Conservation (phyloP, 2,329 filamentous ascomycete species). For the Cryphonectria radicalis region DNA sequence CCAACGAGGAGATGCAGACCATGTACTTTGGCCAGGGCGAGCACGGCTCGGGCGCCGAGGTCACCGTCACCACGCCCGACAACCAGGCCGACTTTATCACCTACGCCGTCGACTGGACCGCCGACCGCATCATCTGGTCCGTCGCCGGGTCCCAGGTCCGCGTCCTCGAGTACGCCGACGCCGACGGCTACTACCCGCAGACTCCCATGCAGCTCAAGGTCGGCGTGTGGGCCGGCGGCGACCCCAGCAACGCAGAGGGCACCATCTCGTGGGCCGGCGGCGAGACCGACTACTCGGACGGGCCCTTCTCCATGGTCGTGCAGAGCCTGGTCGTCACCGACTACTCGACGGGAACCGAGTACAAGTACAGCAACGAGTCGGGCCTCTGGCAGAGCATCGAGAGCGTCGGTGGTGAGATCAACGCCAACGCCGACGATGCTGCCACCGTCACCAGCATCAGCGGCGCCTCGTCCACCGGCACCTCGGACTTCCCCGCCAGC, state of each 20-base stretch:
- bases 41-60: slow-evolving; percentile 85
- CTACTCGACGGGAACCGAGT: slow-evolving; percentile 89
- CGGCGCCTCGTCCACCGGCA: slow-evolving; percentile 66
- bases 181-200: slow-evolving; percentile 85
- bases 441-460: slow-evolving; percentile 60
- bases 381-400: slow-evolving; percentile 83
- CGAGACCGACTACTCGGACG: slow-evolving; percentile 78
- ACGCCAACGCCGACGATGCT: slow-evolving; percentile 65
- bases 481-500: slow-evolving; percentile 71
- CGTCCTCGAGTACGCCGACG: slow-evolving; percentile 70
- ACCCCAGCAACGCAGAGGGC: slow-evolving; percentile 75
- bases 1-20: slow-evolving; percentile 79
- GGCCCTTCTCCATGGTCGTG: slow-evolving; percentile 86
- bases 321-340: slow-evolving; percentile 78
- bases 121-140: slow-evolving; percentile 82
- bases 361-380: slow-evolving; percentile 77
- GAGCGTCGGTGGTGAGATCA: slow-evolving; percentile 77
- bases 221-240: slow-evolving; percentile 90
- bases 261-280: slow-evolving; percentile 92
- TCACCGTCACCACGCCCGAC: slow-evolving; percentile 71
- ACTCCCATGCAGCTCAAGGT: slow-evolving; percentile 95
- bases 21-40: slow-evolving; percentile 98
- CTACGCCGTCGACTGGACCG: slow-evolving; percentile 92
- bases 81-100: slow-evolving; percentile 81
- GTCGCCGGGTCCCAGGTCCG: slow-evolving; percentile 79